Evolutionary conservation across 2,329 filamentous ascomycete genomes (phyloP).

Genomic region (Gremmenia infestans): DNA sequence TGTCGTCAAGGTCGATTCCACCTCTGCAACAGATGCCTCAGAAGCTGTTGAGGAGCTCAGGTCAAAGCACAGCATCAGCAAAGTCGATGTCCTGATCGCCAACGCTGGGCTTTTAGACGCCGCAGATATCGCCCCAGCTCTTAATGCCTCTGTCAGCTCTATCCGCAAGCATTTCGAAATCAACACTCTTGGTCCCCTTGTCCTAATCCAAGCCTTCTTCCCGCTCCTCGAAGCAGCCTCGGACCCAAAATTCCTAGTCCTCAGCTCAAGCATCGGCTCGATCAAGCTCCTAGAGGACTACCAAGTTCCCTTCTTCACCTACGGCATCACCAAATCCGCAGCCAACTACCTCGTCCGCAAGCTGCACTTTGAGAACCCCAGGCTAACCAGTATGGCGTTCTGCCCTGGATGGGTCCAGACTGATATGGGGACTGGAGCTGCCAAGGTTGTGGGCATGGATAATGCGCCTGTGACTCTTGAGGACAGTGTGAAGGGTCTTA

Average conservation of each 20-base stretch:
- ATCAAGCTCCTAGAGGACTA: slow-evolving; percentile 7
- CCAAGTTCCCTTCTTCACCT: slow-evolving; percentile 28
- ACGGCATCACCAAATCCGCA: slow-evolving; percentile 38
- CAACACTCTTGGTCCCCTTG: slow-evolving; percentile 40
- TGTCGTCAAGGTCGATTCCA: slow-evolving; percentile 40
- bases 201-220: slow-evolving; percentile 40
- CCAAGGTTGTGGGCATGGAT: slow-evolving; percentile 10
- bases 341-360: slow-evolving; percentile 32
- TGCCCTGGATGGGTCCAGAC: slow-evolving; percentile 33
- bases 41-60: slow-evolving; percentile 33
- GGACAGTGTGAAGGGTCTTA: slow-evolving; percentile 12
- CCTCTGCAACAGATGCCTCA: slow-evolving; percentile 32
- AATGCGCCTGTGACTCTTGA: slow-evolving; percentile 19
- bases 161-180: slow-evolving; percentile 36
- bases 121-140: slow-evolving; percentile 24
- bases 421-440: slow-evolving; percentile 21
- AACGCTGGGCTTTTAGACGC: slow-evolving; percentile 41
- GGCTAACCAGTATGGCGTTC: slow-evolving; percentile 19
- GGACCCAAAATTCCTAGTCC: slow-evolving; percentile 35
- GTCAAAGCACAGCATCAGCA: slow-evolving; percentile 33
- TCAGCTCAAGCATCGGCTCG: slow-evolving; percentile 27
- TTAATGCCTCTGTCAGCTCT: slow-evolving; percentile 33
- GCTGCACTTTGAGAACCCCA: slow-evolving; percentile 32
- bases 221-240: slow-evolving; percentile 34
- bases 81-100: slow-evolving; percentile 45